Evolutionary conservation across 164 flowering plant species (phyloP).

Genomic region (Stephania cephalantha): DNA sequence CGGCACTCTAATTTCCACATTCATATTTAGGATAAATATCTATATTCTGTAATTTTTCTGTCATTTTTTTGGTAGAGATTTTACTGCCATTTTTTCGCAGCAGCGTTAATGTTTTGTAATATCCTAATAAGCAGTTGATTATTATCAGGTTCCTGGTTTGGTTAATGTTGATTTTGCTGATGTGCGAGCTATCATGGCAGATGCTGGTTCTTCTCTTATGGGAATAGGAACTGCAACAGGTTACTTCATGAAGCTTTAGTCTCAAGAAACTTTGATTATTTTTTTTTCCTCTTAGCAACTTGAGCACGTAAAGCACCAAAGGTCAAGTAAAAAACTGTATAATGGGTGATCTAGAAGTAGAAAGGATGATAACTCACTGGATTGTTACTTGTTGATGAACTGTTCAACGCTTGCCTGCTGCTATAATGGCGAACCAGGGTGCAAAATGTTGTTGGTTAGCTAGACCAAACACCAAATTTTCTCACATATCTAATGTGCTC

Average conservation of each 20-base stretch:
- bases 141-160: conserved; percentile 54
- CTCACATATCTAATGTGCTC: too few species aligned
- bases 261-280: not conserved
- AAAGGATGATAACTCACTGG: too few species aligned
- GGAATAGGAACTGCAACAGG: conserved; percentile 78
- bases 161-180: conserved; percentile 82
- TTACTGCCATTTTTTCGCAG: too few species aligned
- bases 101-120: not conserved
- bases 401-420: too few species aligned
- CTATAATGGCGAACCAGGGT: too few species aligned
- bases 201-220: conserved; percentile 73
- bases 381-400: too few species aligned
- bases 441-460: too few species aligned
- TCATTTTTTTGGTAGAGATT: too few species aligned
- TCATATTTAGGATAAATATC: too few species aligned
- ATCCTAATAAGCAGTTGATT: not conserved
- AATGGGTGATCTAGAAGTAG: not conserved
- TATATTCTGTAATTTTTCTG: too few species aligned
- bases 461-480: too few species aligned
- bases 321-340: not conserved
- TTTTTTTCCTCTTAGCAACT: not conserved
- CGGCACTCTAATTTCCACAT: too few species aligned
- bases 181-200: conserved; percentile 73
- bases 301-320: not conserved
- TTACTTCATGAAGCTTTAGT: conserved; percentile 17